Evolutionary conservation across 495 filamentous ascomycete genomes (phyloP), one percentile per base, ranked within the genome.

Genomic region (Schizothecium vesticola): DNA sequence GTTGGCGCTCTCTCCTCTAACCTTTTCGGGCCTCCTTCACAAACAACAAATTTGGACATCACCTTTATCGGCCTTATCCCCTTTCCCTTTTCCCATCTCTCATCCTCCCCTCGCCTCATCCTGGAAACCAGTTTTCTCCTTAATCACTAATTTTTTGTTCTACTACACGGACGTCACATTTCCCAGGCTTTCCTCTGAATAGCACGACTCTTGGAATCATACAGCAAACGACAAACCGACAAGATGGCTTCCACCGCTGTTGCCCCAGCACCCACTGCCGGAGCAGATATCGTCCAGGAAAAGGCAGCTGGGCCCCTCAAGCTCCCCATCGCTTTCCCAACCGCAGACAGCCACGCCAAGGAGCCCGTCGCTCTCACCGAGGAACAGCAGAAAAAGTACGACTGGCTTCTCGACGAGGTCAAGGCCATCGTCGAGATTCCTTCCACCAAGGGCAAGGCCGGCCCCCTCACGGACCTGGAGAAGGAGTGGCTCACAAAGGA

Each of bases 401-500:
- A 91, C 56, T 80, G 84, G 67, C 82, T 96, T 24, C 85, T 96
- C 13, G 82, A 84, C 59, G 81, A 83, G 24, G 91, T 86, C 19
- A 88, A 86, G 69, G 80, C 80, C 60, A 95, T 92, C 90, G 86
- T 84, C 16, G 86, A 88, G n/a, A 76, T 96, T 11, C 90, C 89
- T 3, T 86, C 84, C 1, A 84, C 86, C 24, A 86, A 85, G 67
- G 86, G 87, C 56, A 84, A 91, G 36, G 81, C 79, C 25, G 83
- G 83, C 10, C 88, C 92, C 3, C 78, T 97, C 65, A 89, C 87
- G 22, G 92, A 95, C 33, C 83, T 84, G 59, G 95, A 99, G 81
- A 89, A 85, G 74, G 87, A 96, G 81, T 99, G 91, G 87, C 84
- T 98, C 65, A 97, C 93, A 19, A 87, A 88, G 60, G 95, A 98